Evolutionary conservation across 2,329 filamentous ascomycete species (phyloP).

Genomic region (Ilyonectria robusta): DNA sequence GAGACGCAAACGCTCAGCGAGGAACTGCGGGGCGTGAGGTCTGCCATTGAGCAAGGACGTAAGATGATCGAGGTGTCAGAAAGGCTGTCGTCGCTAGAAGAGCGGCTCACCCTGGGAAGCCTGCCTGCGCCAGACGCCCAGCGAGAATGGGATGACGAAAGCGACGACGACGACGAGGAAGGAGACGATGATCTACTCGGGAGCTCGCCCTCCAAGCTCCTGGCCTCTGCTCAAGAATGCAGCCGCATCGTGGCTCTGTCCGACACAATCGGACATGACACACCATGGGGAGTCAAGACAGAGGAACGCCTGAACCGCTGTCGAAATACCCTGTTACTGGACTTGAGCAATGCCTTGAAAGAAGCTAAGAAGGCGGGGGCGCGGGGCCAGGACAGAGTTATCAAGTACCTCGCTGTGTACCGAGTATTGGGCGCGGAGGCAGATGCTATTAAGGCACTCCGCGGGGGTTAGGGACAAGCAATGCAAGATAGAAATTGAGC

Average conservation of each 20-base stretch:
- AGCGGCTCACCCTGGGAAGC: conserved; percentile 69
- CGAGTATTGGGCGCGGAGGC: conserved; percentile 65
- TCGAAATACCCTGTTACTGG: conserved; percentile 69
- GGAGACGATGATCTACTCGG: conserved; percentile 54
- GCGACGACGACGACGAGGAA: conserved; percentile 58
- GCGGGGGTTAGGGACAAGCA: conserved; percentile 51
- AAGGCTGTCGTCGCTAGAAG: conserved; percentile 74
- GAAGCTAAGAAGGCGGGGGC: conserved; percentile 60
- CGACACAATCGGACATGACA: conserved; percentile 61
- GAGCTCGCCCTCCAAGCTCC: conserved; percentile 63
- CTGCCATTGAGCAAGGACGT: conserved; percentile 72
- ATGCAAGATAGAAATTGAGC: conserved; percentile 42
- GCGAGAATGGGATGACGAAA: conserved; percentile 53
- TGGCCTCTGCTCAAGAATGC: conserved; percentile 62
- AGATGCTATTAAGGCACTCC: conserved; percentile 66
- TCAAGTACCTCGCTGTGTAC: conserved; percentile 69
- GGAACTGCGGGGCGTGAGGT: conserved; percentile 77
- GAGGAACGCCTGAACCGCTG: conserved; percentile 68
- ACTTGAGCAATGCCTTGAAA: conserved; percentile 65
- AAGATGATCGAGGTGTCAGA: conserved; percentile 78
- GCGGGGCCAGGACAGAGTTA: conserved; percentile 60
- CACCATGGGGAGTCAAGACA: conserved; percentile 65
- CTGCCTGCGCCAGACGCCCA: conserved; percentile 41
- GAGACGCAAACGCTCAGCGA: conserved; percentile 74
- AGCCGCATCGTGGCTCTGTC: conserved; percentile 59